Base-by-base conservation (phyloP, 306 rosid species). In the Castanopsis chinensis region DNA sequence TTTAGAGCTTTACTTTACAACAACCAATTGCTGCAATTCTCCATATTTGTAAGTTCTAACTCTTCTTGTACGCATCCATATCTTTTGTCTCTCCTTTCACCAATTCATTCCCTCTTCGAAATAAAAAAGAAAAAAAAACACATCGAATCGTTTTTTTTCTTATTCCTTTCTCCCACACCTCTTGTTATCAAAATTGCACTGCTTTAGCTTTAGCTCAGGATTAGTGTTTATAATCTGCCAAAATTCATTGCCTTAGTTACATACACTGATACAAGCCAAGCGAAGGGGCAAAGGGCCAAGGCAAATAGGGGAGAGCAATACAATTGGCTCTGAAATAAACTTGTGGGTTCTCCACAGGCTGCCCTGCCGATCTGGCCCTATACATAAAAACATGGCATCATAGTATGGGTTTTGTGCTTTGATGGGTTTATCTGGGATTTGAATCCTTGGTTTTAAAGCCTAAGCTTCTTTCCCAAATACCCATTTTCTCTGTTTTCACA, bases 321-420 rank as follows among this genome's bases (percentile, higher is more conserved):
- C n/a, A 28, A 10, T 51, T 91, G 90, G 93, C 93, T 90, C 97
- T 90, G 92, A 87, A 90, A 80, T 45, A 2, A 49, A 78, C 91
- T 81, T 82, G 92, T 89, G 86, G 98, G 98, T 93, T 0, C 69
- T 93, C 97, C 90, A 85, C 86, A 71, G 91, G 90, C 69, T 85
- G 91, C 97, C 98, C 94, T 86, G 94, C 90, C 55, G 25, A 72
- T 86, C 35, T 19, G 69, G 88, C 92, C 97, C 92, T 79, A 23
- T 2, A 90, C 80, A 88, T 69, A 1, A 37, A 90, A 76, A 76
- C 27, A 90, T 90, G 97, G 97, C 90, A 59, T 88, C 98, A 90
- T 93, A 93, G 97, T 93, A 93, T 93, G 94, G 94, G 81, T 85
- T 88, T 71, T 83, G 93, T 93, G 97, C 92, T 81, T 72, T 65